Evolutionary conservation across 495 filamentous ascomycete genomes (phyloP).

Genomic region (Annulohypoxylon moriforme): DNA sequence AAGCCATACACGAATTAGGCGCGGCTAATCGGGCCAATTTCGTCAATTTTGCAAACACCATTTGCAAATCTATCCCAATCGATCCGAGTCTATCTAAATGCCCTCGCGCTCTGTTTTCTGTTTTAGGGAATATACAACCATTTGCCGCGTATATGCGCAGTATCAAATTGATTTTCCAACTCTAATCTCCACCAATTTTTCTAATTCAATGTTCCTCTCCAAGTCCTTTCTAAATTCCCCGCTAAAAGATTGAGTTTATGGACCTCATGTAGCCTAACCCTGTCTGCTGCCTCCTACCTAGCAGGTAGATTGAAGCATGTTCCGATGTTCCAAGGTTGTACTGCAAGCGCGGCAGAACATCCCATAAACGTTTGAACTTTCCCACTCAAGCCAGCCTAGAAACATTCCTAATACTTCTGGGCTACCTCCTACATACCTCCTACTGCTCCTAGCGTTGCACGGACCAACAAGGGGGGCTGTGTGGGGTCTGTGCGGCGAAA

Average conservation of each 20-base stretch:
- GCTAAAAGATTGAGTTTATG: constrained; percentile 6
- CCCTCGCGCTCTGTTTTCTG: not conserved
- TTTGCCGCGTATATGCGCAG: constrained; percentile 15
- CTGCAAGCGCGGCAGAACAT: constrained; percentile 9
- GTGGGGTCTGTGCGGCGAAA: constrained; percentile 26
- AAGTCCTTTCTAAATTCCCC: not conserved
- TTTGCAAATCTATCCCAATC: constrained; percentile 5
- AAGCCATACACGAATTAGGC: not conserved
- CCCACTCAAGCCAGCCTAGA: not conserved
- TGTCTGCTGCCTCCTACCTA: not conserved
- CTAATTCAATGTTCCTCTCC: not conserved
- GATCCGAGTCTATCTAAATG: constrained; percentile 3
- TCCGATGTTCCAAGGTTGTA: not conserved
- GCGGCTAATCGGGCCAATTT: not conserved
- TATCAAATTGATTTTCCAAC: not conserved
- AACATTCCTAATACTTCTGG: not conserved
- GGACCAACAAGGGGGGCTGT: constrained; percentile 19
- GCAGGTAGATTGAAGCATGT: not conserved
- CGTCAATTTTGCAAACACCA: constrained; percentile 8
- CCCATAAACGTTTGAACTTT: constrained; percentile 1
- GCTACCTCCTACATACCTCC: too few relatives aligned
- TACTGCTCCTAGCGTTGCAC: constrained; percentile 9
- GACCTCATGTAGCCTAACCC: not conserved
- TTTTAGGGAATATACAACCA: not conserved
- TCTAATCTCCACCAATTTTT: not conserved